A percentile compares a stretch with the other conserved stretches of the same genome.
Conservation (phyloP, 306 rosid genomes). For the Crotalaria pallida region DNA sequence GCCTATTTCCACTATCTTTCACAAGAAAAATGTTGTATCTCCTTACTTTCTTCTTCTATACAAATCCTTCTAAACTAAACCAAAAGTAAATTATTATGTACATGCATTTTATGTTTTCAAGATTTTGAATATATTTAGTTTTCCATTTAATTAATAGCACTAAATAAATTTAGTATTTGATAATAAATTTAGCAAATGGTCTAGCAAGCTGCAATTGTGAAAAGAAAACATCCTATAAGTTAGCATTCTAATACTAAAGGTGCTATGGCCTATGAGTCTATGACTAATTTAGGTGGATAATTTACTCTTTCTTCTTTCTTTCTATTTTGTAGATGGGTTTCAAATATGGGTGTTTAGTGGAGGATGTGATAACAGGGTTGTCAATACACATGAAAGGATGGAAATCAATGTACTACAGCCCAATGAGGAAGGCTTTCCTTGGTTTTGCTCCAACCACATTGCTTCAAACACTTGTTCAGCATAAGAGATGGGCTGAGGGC, state of each 20-base stretch:
- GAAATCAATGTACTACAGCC: constrained; percentile 67
- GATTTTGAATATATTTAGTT: no score
- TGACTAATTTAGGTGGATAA: background rate
- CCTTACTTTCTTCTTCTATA: no score
- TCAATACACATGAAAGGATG: constrained; percentile 60
- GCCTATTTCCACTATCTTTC: background rate
- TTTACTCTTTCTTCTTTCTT: no score
- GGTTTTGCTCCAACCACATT: constrained; percentile 61
- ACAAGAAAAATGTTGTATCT: no score
- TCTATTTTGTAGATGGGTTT: constrained; percentile 65
- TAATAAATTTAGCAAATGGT: no score
- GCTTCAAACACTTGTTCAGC: constrained; percentile 52
- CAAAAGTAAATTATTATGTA: no score
- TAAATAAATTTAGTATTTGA: no score
- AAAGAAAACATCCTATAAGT: background rate
- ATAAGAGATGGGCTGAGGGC: constrained; percentile 91
- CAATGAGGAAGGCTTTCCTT: constrained; percentile 61
- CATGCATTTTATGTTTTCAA: no score
- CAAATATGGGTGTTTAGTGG: constrained; percentile 67
- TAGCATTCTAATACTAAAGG: no score
- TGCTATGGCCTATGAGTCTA: background rate
- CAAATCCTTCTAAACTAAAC: no score
- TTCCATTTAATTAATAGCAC: no score
- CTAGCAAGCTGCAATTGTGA: no score
- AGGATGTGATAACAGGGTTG: constrained; percentile 80